Percentiles rank a stretch among this genome's conserved stretches.
phyloP scores from a whole-genome alignment of 805 yeast genomes.

The Osmozyma mogii region DNA sequence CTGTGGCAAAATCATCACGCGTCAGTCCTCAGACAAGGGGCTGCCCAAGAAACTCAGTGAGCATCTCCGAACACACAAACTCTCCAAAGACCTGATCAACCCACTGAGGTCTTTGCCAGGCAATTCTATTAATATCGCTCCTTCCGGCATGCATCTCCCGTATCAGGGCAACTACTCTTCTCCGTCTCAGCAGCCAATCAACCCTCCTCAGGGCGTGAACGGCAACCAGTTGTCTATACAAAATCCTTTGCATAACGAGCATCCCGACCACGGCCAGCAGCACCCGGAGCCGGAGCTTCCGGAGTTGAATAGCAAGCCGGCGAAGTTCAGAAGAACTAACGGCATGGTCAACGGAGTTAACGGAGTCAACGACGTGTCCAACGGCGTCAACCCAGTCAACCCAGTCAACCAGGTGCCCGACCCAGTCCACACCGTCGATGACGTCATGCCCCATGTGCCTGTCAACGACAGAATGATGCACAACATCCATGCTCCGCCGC shows the following conservation, averaged over 20 bases:
- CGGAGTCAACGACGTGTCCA: not conserved
- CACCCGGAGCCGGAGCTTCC: no score
- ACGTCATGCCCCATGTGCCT: no score
- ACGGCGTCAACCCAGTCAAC: not conserved
- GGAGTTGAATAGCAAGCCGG: not conserved
- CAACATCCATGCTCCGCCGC: no score
- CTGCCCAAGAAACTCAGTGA: conserved; percentile 53
- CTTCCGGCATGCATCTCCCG: conserved; percentile 20
- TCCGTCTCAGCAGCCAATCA: conserved; percentile 3
- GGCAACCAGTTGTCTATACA: not conserved
- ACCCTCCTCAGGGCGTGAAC: not conserved
- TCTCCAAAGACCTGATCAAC: conserved; percentile 33
- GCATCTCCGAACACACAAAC: conserved; percentile 48
- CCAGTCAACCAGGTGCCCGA: not conserved
- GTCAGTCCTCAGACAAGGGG: conserved; percentile 48
- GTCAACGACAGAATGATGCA: no score
- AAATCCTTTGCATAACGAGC: conserved; percentile 1
- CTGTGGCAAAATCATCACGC: conserved; percentile 41
- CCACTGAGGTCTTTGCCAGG: conserved; percentile 32
- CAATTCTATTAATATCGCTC: conserved; percentile 26
- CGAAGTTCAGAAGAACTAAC: not conserved
- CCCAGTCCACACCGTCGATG: no score
- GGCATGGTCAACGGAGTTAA: conserved; percentile 1
- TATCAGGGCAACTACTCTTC: conserved; percentile 5
- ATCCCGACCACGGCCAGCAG: conserved; percentile 2